These are phyloP conservation scores for Nigrospora oryzae DNA, from an alignment of 2,329 filamentous ascomycete genomes.

Conservation along the genomic window DNA sequence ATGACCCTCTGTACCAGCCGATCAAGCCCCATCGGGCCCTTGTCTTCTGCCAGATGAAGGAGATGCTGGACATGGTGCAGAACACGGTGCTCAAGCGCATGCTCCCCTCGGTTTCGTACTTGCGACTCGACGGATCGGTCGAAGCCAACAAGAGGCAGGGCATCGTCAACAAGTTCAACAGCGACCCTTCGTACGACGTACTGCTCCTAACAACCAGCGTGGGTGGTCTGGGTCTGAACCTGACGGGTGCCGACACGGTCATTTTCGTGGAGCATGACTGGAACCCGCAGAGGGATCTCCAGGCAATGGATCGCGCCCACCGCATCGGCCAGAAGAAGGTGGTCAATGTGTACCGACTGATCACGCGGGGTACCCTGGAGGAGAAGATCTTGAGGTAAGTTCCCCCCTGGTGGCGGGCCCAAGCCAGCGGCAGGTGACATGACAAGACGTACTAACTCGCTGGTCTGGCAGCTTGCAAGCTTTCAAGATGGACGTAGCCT, in stretches of 20 bases:
- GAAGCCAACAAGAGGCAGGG: constrained; percentile 91
- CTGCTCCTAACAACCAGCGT: constrained; percentile 91
- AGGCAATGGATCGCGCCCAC: constrained; percentile 98
- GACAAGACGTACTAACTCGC: too few relatives aligned
- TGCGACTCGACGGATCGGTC: constrained; percentile 89
- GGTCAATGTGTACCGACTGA: constrained; percentile 95
- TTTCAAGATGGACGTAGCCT: constrained; percentile 98
- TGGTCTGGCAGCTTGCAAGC: constrained; percentile 60
- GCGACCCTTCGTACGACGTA: constrained; percentile 92
- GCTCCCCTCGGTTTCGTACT: constrained; percentile 85
- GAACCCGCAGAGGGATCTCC: constrained; percentile 98
- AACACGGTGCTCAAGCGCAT: constrained; percentile 84
- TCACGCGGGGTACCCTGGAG: constrained; percentile 90
- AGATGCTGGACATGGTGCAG: constrained; percentile 99
- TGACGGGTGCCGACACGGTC: constrained; percentile 95
- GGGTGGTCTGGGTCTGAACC: constrained; percentile 85
- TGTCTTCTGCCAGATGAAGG: constrained; percentile 99
- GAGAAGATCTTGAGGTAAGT: constrained; percentile 80
- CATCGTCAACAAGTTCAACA: constrained; percentile 98
- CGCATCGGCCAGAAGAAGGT: constrained; percentile 99
- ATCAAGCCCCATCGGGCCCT: constrained; percentile 94
- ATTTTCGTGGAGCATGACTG: constrained; percentile 99
- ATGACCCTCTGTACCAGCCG: constrained; percentile 60
- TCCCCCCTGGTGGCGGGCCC: too few relatives aligned
- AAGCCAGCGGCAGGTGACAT: too few relatives aligned